phyloP scores from a whole-genome alignment of 306 rosid genomes.

The Cyclanthera cordifolia region DNA sequence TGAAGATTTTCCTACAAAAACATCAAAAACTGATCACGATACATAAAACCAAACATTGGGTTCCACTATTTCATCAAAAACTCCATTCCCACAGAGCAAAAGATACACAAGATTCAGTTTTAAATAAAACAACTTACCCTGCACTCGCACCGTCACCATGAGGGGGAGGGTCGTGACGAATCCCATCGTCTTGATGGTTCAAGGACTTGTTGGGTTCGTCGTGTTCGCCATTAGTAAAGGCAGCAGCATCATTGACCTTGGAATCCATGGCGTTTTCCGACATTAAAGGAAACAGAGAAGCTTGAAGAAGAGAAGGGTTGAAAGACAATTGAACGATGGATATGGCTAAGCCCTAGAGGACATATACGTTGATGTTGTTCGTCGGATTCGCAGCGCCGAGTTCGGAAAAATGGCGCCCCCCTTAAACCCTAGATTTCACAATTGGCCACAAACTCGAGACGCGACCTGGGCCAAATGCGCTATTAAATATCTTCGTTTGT shows the following conservation, averaged over 20 bases:
- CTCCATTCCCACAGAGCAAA: too few relatives aligned
- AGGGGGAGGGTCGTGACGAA: slow-evolving; percentile 46
- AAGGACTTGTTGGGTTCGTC: slow-evolving; percentile 35
- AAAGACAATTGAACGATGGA: neutral
- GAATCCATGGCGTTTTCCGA: slow-evolving; percentile 48
- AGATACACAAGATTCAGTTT: too few relatives aligned
- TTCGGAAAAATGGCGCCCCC: neutral
- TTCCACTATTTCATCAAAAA: neutral
- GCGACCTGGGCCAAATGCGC: neutral
- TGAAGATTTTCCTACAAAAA: neutral
- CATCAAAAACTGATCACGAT: neutral
- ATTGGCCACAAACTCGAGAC: neutral
- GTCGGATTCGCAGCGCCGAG: neutral
- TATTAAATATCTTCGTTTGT: neutral
- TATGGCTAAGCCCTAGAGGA: slow-evolving; percentile 10
- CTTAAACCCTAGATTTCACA: slow-evolving; percentile 1
- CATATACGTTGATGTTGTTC: neutral
- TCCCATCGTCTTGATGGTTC: slow-evolving; percentile 45
- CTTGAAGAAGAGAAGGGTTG: neutral
- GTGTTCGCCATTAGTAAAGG: slow-evolving; percentile 34
- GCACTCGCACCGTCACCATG: slow-evolving; percentile 94
- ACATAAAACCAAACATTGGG: neutral
- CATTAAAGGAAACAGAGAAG: neutral
- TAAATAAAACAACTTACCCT: slow-evolving; percentile 42
- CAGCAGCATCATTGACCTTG: slow-evolving; percentile 27